Evolutionary conservation across 768 basidiomycete species (phyloP).

Genomic region (Leccinum uliginosum): DNA sequence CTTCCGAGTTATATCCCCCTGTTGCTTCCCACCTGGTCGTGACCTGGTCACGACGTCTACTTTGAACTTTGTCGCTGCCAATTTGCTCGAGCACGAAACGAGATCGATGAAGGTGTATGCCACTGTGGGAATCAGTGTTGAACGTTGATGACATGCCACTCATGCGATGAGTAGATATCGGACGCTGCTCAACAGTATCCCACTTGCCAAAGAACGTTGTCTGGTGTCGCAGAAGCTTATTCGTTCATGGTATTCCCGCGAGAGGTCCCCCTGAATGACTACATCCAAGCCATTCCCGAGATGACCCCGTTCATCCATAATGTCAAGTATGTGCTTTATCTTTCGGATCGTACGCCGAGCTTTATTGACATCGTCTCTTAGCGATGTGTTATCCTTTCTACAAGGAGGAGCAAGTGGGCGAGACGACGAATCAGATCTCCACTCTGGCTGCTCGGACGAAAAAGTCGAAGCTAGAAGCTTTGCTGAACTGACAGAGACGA

Average conservation of each 20-base stretch:
- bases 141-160: background rate
- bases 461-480: background rate
- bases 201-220: background rate
- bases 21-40: background rate
- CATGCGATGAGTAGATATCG: background rate
- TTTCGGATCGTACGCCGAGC: background rate
- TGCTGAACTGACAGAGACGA: background rate
- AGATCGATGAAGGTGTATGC: background rate
- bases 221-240: conserved; percentile 6
- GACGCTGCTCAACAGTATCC: background rate
- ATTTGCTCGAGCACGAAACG: background rate
- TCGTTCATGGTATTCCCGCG: background rate
- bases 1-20: background rate
- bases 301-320: background rate
- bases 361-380: background rate
- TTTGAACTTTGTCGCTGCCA: background rate
- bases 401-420: background rate
- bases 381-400: background rate
- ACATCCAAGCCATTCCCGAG: background rate
- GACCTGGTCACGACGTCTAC: background rate
- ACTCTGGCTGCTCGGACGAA: background rate
- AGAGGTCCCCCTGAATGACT: background rate
- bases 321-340: background rate
- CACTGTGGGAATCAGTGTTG: background rate
- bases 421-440: background rate